A percentile compares a stretch with the other conserved stretches of the same genome.
Evolutionary conservation across 208 protist species (phyloP).

Genomic region (Tetramitus jugosus): DNA sequence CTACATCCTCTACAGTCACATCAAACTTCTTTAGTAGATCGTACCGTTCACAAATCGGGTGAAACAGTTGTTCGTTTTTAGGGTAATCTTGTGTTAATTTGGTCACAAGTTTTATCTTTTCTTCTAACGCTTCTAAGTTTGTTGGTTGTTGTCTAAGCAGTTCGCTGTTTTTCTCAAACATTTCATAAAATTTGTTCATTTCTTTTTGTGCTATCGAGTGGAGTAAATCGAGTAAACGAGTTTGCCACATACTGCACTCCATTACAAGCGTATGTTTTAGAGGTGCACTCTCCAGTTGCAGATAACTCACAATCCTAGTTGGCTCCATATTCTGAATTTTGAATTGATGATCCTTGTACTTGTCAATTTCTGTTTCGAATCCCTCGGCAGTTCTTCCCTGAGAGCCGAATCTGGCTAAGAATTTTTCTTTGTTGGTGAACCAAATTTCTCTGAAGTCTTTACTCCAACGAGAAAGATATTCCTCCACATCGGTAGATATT

Average conservation of each 20-base stretch:
- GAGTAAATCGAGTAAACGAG: conserved; percentile 83
- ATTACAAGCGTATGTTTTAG: conserved; percentile 88
- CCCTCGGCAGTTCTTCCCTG: conserved; percentile 71
- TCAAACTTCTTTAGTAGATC: conserved; percentile 81
- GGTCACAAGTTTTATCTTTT: conserved; percentile 68
- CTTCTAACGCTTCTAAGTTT: conserved; percentile 82
- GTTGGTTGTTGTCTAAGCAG: conserved; percentile 67
- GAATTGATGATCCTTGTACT: conserved; percentile 78
- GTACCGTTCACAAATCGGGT: conserved; percentile 58
- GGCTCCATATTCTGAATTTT: conserved; percentile 90
- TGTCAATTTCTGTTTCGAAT: conserved; percentile 90
- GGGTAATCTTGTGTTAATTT: conserved; percentile 61
- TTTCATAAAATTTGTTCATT: conserved; percentile 70
- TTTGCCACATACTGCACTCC: conserved; percentile 88
- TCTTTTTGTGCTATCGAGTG: conserved; percentile 80
- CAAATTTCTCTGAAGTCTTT: conserved; percentile 85
- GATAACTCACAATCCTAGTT: conserved; percentile 80
- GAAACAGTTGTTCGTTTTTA: conserved; percentile 72
- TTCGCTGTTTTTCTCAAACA: conserved; percentile 63
- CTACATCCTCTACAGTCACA: conserved; percentile 72
- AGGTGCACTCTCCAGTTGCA: conserved; percentile 85
- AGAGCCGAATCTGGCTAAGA: conserved; percentile 82
- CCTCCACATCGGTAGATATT: conserved; percentile 55
- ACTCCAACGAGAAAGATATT: conserved; percentile 60
- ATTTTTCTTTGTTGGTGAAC: conserved; percentile 86